These are phyloP conservation scores for Chenopodium formosanum DNA, from an alignment of 148 eudicot genomes.

Conservation along the genomic window DNA sequence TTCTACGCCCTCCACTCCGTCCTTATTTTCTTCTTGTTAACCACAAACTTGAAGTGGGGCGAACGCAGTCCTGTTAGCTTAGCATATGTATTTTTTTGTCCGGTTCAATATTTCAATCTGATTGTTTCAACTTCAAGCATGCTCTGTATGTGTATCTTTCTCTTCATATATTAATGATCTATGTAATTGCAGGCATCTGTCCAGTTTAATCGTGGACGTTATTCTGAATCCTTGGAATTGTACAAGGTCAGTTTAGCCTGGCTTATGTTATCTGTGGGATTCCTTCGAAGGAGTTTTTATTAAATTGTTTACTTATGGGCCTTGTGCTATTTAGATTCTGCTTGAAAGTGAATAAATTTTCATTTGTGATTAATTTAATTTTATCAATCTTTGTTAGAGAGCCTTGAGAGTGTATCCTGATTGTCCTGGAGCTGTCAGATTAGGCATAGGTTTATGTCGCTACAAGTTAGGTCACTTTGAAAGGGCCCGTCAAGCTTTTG, in stretches of 20 bases:
- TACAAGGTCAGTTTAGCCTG: slow-evolving; percentile 66
- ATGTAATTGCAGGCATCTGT: slow-evolving; percentile 76
- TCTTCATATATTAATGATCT: slow-evolving; percentile 7
- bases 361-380: slow-evolving; percentile 6
- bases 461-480: slow-evolving; percentile 87
- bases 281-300: background rate
- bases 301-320: background rate
- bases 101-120: background rate
- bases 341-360: slow-evolving; percentile 3
- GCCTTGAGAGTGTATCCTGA: slow-evolving; percentile 80
- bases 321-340: background rate
- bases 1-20: background rate
- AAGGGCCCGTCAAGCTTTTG: slow-evolving; percentile 92
- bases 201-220: slow-evolving; percentile 83
- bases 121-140: background rate
- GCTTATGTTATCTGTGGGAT: background rate
- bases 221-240: slow-evolving; percentile 77
- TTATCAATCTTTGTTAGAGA: slow-evolving; percentile 42
- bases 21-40: background rate
- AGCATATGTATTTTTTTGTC: background rate
- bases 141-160: background rate
- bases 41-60: background rate
- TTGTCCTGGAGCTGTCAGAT: slow-evolving; percentile 91
- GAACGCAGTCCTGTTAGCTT: background rate
- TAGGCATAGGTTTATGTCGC: slow-evolving; percentile 88